These are phyloP conservation scores for Henckelia pumila DNA, from an alignment of 257 asterid species.

Conservation along the genomic window DNA sequence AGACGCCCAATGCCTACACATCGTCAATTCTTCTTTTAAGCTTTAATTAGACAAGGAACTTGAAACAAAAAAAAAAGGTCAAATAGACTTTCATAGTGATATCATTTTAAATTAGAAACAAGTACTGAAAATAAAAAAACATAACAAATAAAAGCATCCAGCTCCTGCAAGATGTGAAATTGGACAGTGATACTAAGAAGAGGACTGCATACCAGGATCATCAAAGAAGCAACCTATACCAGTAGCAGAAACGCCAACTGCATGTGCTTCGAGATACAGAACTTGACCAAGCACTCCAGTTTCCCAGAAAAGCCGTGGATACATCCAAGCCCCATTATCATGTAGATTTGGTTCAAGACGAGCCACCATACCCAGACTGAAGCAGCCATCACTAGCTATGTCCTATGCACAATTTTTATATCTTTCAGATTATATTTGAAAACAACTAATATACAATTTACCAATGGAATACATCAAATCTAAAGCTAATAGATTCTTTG, in stretches of 20 bases:
- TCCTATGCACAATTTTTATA: conserved; percentile 40
- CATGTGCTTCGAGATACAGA: conserved; percentile 89
- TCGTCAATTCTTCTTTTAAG: no score
- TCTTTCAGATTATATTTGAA: not conserved
- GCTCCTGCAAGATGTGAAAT: not conserved
- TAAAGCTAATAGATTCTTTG: not conserved
- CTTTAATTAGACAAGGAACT: no score
- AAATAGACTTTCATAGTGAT: not conserved
- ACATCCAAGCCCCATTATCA: conserved; percentile 78
- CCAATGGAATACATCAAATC: not conserved
- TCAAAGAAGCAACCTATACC: conserved; percentile 97
- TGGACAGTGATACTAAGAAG: conserved; percentile 3
- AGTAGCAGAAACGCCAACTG: conserved; percentile 87
- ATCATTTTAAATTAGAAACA: conserved; percentile 5
- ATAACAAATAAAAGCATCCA: not conserved
- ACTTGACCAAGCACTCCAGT: conserved; percentile 98
- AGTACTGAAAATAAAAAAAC: not conserved
- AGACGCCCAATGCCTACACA: no score
- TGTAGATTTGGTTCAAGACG: conserved; percentile 64
- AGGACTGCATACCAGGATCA: conserved; percentile 66
- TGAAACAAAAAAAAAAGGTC: no score
- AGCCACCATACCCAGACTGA: conserved; percentile 96
- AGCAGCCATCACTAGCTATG: conserved; percentile 93
- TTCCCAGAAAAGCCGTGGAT: conserved; percentile 95
- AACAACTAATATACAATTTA: not conserved